Conservation (phyloP, 805 yeast species). For the Teunomyces atbi region DNA sequence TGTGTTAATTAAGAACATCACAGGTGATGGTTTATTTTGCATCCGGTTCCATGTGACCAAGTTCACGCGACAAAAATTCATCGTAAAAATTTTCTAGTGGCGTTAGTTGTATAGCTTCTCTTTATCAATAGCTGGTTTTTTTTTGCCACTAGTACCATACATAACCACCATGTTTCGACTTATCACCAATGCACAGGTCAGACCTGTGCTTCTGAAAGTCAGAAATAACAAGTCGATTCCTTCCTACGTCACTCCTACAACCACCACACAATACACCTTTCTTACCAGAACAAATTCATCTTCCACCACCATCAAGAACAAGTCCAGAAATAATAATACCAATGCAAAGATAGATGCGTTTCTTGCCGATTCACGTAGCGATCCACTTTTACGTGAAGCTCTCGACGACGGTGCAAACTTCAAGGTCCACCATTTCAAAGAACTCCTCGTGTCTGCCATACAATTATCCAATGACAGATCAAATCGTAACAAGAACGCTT, state of each 20-base stretch:
- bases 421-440: constrained; percentile 28
- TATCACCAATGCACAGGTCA: constrained; percentile 36
- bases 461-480: constrained; percentile 10
- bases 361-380: constrained; percentile 19
- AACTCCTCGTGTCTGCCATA: constrained; percentile 23
- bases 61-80: constrained; percentile 4
- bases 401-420: constrained; percentile 17
- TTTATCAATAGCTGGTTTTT: neutral
- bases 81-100: constrained; percentile 6
- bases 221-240: constrained; percentile 23
- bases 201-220: constrained; percentile 40
- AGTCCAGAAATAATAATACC: neutral
- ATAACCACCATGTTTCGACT: constrained; percentile 33
- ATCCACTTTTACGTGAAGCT: constrained; percentile 22
- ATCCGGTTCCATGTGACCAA: constrained; percentile 1
- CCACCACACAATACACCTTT: neutral
- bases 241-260: constrained; percentile 1
- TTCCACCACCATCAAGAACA: constrained; percentile 6
- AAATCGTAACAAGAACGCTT: constrained; percentile 7
- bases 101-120: constrained; percentile 1
- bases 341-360: constrained; percentile 17
- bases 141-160: neutral
- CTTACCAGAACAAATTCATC: constrained; percentile 20
- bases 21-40: neutral
- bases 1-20: too few species aligned